Conservation (phyloP, 1,139 yeast genomes). For the Diutina siamensis region DNA sequence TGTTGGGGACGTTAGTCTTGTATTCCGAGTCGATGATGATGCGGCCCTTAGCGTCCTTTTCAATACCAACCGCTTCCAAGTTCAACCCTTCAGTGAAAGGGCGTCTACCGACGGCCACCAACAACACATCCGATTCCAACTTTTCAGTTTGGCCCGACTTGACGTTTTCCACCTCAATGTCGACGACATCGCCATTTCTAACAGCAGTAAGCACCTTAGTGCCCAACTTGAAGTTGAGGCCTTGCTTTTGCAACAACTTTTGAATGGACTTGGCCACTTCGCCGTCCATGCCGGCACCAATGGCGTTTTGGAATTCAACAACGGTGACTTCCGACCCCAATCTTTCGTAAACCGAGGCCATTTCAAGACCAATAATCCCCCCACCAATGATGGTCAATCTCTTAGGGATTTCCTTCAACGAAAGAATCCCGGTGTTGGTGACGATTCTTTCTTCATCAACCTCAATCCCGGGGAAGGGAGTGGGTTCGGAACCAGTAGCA, state of each 20-base stretch:
- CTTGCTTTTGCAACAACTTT: slow-evolving; percentile 88
- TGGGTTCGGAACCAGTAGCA: slow-evolving; percentile 98
- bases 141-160: slow-evolving; percentile 75
- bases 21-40: slow-evolving; percentile 88
- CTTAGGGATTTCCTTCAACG: slow-evolving; percentile 84
- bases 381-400: slow-evolving; percentile 92
- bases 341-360: slow-evolving; percentile 97
- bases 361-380: slow-evolving; percentile 98
- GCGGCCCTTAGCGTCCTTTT: slow-evolving; percentile 84
- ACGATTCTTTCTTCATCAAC: slow-evolving; percentile 97
- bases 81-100: slow-evolving; percentile 89
- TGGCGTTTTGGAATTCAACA: slow-evolving; percentile 78
- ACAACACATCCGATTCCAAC: slow-evolving; percentile 80
- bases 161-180: slow-evolving; percentile 80
- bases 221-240: slow-evolving; percentile 83
- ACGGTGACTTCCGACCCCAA: slow-evolving; percentile 94
- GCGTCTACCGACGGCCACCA: slow-evolving; percentile 98
- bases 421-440: slow-evolving; percentile 85
- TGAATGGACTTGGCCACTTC: slow-evolving; percentile 88
- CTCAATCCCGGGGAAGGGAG: slow-evolving; percentile 97
- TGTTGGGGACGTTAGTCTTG: slow-evolving; percentile 86
- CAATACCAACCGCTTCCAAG: slow-evolving; percentile 82
- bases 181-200: slow-evolving; percentile 80
- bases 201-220: slow-evolving; percentile 84
- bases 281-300: slow-evolving; percentile 94